A percentile compares a stretch with the other conserved stretches of the same genome.
Conservation (phyloP, 1,139 yeast genomes). For the Yamadazyma siamensis region DNA sequence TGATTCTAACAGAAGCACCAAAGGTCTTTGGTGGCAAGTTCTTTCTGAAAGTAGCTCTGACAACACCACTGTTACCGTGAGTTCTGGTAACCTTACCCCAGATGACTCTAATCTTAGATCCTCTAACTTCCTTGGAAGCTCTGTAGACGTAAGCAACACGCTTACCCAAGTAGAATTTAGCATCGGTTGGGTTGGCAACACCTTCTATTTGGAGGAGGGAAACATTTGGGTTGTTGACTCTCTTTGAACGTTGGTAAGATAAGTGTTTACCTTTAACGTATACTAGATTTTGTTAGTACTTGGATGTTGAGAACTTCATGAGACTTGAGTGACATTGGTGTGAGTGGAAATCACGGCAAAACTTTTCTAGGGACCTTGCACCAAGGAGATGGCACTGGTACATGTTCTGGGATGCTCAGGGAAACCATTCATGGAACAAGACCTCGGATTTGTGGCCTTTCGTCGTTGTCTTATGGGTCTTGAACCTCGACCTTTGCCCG, state of each 20-base stretch:
- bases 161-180: slow-evolving; percentile 99
- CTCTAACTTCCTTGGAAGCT: slow-evolving; percentile 96
- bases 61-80: slow-evolving; percentile 98
- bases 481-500: not conserved
- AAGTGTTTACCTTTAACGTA: slow-evolving; percentile 99
- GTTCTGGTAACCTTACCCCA: slow-evolving; percentile 99
- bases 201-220: slow-evolving; percentile 97
- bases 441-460: too few species aligned
- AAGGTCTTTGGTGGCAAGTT: slow-evolving; percentile 99
- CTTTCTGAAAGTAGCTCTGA: slow-evolving; percentile 98
- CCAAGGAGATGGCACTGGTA: too few species aligned
- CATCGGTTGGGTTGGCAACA: slow-evolving; percentile 86
- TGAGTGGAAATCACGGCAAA: not conserved
- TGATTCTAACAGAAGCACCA: slow-evolving; percentile 99
- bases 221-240: slow-evolving; percentile 96
- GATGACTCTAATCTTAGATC: slow-evolving; percentile 98
- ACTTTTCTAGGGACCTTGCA: too few species aligned
- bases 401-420: too few species aligned
- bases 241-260: slow-evolving; percentile 99
- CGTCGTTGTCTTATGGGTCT: not conserved
- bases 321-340: too few species aligned
- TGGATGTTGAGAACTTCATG: too few species aligned
- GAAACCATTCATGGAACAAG: too few species aligned
- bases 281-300: slow-evolving; percentile 63
- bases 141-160: slow-evolving; percentile 99